Base-by-base conservation (phyloP, 345 rosid genomes). In the Citrus unshiu region DNA sequence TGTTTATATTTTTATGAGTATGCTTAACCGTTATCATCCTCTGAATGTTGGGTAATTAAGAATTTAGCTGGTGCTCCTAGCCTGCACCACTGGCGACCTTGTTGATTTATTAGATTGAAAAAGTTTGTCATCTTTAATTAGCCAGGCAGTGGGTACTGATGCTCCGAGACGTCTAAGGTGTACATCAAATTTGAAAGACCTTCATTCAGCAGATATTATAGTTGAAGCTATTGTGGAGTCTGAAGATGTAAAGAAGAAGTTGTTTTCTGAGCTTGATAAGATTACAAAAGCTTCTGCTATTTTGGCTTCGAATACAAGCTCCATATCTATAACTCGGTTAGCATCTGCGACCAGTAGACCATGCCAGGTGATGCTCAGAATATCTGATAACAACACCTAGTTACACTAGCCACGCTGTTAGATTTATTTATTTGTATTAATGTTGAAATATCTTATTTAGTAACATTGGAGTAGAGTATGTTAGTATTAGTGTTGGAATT, bases 161-260 rank as follows among this genome's bases (percentile, higher is more conserved):
- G 97, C 94, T 72, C 70, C 90, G 88, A 87, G 83, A 70, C 92
- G 87, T 67, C 76, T 95, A n/a, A 80, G 75, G 65, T 87, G 74
- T 66, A 93, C 96, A 64, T 79, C 93, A 34, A 89, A 84, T 71
- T 63, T 93, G 76, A 84, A 90, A 76, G 95, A 93, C 25, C 81
- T 95, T 62, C 63, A 43, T 27, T 83, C 83, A 2, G 90, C 90
- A 0, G 99, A 95, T 90, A 77, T 92, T 43, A 84, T 91, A 29
- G 73, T 93, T 60, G 98, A 93, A 88, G 99, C 99, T 59, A 93
- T 95, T 37, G 83, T 92, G 75, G 99, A 95, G 82, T 91, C 97
- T 3, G 97, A 95, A 84, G 93, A 86, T 43, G 86, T 84, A 49
- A 93, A 95, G 91, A 92, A 87, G 82, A 89, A 82, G 76, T 81